Evolutionary conservation across 768 basidiomycete genomes (phyloP).

Genomic region (Neoboletus magnificus): DNA sequence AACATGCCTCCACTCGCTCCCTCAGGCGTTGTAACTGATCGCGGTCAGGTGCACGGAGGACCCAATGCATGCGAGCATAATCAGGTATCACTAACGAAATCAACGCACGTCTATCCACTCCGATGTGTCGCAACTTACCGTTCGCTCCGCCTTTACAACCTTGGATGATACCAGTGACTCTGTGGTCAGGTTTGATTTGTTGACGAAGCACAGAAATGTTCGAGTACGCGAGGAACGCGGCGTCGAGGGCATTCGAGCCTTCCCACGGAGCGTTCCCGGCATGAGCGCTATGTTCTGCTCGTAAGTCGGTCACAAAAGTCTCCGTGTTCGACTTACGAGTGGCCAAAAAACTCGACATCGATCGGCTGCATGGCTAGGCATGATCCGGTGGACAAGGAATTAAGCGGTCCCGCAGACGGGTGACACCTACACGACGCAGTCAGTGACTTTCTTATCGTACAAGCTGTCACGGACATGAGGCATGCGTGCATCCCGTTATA

Average conservation of each 20-base stretch:
- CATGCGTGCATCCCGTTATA: slow-evolving; percentile 82
- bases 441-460: slow-evolving; percentile 12
- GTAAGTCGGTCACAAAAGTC: slow-evolving; percentile 1
- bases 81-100: slow-evolving; percentile 70
- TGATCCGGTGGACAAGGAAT: slow-evolving; percentile 49
- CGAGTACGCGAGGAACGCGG: slow-evolving; percentile 81
- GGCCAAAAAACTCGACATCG: slow-evolving; percentile 70
- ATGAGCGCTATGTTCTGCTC: slow-evolving; percentile 52
- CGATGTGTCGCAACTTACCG: slow-evolving; percentile 39
- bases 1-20: slow-evolving; percentile 63
- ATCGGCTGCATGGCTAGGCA: slow-evolving; percentile 65
- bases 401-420: slow-evolving; percentile 53
- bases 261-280: slow-evolving; percentile 85
- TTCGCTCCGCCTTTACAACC: slow-evolving; percentile 69
- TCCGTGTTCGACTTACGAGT: slow-evolving; percentile 46
- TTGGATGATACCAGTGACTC: slow-evolving; percentile 74
- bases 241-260: slow-evolving; percentile 83
- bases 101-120: background rate
- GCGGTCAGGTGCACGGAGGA: slow-evolving; percentile 64
- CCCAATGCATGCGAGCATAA: slow-evolving; percentile 71
- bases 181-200: slow-evolving; percentile 79
- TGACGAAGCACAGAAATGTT: slow-evolving; percentile 78
- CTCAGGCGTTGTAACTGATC: slow-evolving; percentile 51
- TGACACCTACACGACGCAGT: slow-evolving; percentile 56
- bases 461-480: slow-evolving; percentile 51